Conservation (phyloP, 495 filamentous ascomycete species). For the Penicillium paradoxum region DNA sequence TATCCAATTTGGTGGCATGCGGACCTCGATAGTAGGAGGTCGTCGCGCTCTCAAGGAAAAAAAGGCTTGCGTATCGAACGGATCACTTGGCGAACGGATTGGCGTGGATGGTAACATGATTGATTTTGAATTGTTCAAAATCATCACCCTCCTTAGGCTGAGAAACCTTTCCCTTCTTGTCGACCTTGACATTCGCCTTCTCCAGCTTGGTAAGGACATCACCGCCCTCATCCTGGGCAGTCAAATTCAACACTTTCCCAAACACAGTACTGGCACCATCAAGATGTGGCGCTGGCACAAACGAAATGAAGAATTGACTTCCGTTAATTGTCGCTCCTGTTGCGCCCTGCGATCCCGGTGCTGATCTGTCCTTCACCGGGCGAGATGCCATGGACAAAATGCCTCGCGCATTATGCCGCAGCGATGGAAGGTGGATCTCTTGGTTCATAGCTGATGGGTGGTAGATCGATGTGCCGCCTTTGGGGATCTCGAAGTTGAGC, state of each 20-base stretch:
- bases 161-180: constrained; percentile 79
- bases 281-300: constrained; percentile 81
- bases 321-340: constrained; percentile 74
- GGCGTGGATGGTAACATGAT: constrained; percentile 81
- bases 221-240: constrained; percentile 40
- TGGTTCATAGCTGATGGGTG: constrained; percentile 75
- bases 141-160: constrained; percentile 48
- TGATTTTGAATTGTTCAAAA: constrained; percentile 57
- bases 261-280: constrained; percentile 95
- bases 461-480: constrained; percentile 81
- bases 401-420: constrained; percentile 82
- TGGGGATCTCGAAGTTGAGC: constrained; percentile 52
- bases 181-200: constrained; percentile 73
- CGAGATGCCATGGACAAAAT: constrained; percentile 92
- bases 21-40: not conserved
- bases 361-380: constrained; percentile 52
- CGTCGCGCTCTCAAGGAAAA: not conserved
- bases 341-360: constrained; percentile 40
- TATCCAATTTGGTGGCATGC: not conserved
- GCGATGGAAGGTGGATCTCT: constrained; percentile 74
- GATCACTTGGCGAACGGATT: constrained; percentile 79
- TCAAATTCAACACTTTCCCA: constrained; percentile 64
- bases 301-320: constrained; percentile 89
- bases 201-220: constrained; percentile 57
- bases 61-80: not conserved